These are phyloP conservation scores for Leishmania amazonensis DNA, from an alignment of 208 protist species.

Conservation along the genomic window DNA sequence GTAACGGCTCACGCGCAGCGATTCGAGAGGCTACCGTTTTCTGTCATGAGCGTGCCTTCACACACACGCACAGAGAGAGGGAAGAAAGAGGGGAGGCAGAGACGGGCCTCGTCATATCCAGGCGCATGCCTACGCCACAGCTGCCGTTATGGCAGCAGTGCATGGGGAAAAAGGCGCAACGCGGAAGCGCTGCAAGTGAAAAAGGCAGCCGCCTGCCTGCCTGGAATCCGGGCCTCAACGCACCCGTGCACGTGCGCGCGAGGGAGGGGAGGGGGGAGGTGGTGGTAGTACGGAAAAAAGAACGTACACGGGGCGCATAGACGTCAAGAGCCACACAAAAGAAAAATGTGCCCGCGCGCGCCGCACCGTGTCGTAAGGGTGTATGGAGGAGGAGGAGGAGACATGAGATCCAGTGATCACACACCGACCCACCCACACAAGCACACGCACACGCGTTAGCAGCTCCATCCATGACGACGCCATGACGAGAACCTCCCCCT, in stretches of 20 bases:
- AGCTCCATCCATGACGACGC: background rate
- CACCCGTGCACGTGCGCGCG: background rate
- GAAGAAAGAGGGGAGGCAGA: background rate
- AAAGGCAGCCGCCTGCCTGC: background rate
- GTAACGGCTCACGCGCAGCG: too few species aligned
- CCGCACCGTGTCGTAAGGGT: background rate
- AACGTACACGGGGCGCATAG: background rate
- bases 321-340: background rate
- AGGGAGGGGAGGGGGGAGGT: too few species aligned
- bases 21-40: background rate
- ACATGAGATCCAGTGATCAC: background rate
- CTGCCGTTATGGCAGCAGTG: background rate
- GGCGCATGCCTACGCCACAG: background rate
- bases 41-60: background rate
- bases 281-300: too few species aligned
- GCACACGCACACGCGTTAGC: background rate
- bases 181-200: background rate
- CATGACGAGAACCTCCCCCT: background rate
- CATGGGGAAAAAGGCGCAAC: background rate
- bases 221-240: background rate
- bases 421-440: background rate
- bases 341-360: background rate
- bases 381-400: background rate
- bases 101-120: too few species aligned
- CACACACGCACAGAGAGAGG: background rate